phyloP scores from a whole-genome alignment of 2,329 filamentous ascomycete genomes.

The Torrubiellomyces zombiae region DNA sequence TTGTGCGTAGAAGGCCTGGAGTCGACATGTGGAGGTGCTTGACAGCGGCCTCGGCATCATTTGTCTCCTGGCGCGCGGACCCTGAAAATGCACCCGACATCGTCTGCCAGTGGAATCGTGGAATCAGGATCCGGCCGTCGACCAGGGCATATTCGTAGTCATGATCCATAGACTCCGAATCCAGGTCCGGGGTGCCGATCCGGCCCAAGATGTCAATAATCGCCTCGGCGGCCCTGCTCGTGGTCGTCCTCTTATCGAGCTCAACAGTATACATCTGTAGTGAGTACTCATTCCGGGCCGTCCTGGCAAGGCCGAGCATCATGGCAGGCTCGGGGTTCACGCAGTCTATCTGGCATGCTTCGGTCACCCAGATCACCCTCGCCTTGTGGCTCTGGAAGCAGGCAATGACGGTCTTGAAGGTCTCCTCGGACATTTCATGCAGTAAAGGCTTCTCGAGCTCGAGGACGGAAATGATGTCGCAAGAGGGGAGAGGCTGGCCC shows the following conservation, averaged over 20 bases:
- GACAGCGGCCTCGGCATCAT: too few relatives aligned
- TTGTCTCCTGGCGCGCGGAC: background rate
- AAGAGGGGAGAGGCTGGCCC: slow-evolving; percentile 2
- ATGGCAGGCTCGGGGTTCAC: slow-evolving; percentile 3
- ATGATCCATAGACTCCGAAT: too few relatives aligned
- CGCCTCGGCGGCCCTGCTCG: background rate
- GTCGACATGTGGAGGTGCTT: too few relatives aligned
- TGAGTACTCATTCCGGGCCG: slow-evolving; percentile 2
- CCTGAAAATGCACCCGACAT: too few relatives aligned
- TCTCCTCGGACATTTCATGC: slow-evolving; percentile 2
- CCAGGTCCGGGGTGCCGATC: background rate
- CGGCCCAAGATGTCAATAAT: background rate
- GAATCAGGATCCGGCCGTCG: too few relatives aligned
- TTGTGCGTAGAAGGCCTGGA: too few relatives aligned
- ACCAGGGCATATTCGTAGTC: too few relatives aligned
- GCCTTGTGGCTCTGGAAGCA: slow-evolving; percentile 5
- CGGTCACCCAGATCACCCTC: slow-evolving; percentile 5
- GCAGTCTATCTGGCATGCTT: slow-evolving; percentile 2
- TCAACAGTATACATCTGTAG: slow-evolving; percentile 5
- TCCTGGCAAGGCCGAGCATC: slow-evolving; percentile 3
- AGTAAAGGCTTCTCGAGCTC: slow-evolving; percentile 8
- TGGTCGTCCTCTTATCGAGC: background rate
- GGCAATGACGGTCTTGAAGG: slow-evolving; percentile 6
- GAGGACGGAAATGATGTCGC: slow-evolving; percentile 5
- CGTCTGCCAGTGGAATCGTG: too few relatives aligned